Base-by-base conservation (phyloP, 164 flowering plant genomes). In the Saururus chinensis region DNA sequence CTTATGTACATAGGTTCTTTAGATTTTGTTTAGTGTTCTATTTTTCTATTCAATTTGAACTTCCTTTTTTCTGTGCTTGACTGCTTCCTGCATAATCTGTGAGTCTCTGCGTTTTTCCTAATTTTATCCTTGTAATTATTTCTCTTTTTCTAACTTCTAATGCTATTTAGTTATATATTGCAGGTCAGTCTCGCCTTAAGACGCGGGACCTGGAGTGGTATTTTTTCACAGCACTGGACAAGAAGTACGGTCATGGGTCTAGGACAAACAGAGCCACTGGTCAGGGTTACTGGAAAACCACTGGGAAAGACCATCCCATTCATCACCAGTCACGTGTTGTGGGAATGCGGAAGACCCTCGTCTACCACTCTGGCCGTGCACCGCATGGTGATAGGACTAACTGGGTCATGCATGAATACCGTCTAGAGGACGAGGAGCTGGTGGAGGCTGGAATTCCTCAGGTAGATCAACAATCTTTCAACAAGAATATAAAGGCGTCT, bases 401-500 rank as follows among this genome's bases (percentile, higher is more conserved):
- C 56, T 91, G 97, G 97, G 87, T 86, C 2, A 91, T 91, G 88
- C 93, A 91, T 56, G 97, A 91, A 75, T 91, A 84, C 63, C 70
- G 74, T 13, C 78, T 83, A 9, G 68, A 53, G 9, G 92, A 88
- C n/a, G 78, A 77, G 41, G 81, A 76, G 20, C 25, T 81, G 49
- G 79, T 57, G 66, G 68, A 67, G 14, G 49, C 49, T 7, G 49
- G 49, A 45, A 45, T 45, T 12, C 17, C 49, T 12, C 49, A 45
- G 14, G 49, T 45, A 45, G 4, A 9, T 45, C 14, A 45, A 12
- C 49, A 45, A 45, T 12, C 17, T 45, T 4, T 45, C 11, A 30
- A 30, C 37, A 30, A 30, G 49, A 12, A 45, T 12, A n/a, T n/a
- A n/a, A n/a, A 17, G 14, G 7, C 14, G 0, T 45, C 4, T 45